These are phyloP conservation scores for Lachnellula cervina DNA, from an alignment of 2,329 filamentous ascomycete species.

Conservation along the genomic window DNA sequence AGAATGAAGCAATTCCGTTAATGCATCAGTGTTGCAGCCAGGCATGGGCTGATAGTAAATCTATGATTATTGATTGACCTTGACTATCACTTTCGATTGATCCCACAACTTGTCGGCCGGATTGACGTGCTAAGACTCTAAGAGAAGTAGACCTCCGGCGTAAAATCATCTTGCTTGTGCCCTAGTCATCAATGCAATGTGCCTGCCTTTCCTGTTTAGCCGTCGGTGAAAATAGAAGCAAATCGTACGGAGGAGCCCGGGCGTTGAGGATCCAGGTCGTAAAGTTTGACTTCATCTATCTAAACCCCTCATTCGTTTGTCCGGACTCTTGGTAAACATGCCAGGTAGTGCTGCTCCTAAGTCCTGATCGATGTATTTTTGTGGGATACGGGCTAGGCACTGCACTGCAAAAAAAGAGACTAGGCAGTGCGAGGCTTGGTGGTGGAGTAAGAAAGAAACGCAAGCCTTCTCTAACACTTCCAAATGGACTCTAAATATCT, in stretches of 20 bases:
- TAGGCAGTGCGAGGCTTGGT: not conserved
- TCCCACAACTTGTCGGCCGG: not conserved
- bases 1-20: slow-evolving; percentile 7
- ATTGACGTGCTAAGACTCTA: slow-evolving; percentile 4
- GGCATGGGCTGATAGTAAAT: not conserved
- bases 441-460: not conserved
- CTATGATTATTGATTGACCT: slow-evolving; percentile 8
- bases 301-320: not conserved
- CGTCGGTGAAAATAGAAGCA: slow-evolving; percentile 6
- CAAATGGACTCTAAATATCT: no score
- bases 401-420: not conserved
- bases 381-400: not conserved
- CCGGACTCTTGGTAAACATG: not conserved
- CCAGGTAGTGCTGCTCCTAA: not conserved
- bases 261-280: not conserved
- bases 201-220: slow-evolving; percentile 5
- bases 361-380: not conserved
- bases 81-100: slow-evolving; percentile 7
- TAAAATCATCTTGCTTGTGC: not conserved
- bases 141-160: not conserved
- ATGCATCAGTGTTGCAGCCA: slow-evolving; percentile 8
- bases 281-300: slow-evolving; percentile 2
- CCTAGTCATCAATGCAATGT: not conserved
- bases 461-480: not conserved
- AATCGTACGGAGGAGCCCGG: not conserved